These are phyloP conservation scores for Calcarisporium arbuscula DNA, from an alignment of 2,329 filamentous ascomycete species.

Conservation along the genomic window DNA sequence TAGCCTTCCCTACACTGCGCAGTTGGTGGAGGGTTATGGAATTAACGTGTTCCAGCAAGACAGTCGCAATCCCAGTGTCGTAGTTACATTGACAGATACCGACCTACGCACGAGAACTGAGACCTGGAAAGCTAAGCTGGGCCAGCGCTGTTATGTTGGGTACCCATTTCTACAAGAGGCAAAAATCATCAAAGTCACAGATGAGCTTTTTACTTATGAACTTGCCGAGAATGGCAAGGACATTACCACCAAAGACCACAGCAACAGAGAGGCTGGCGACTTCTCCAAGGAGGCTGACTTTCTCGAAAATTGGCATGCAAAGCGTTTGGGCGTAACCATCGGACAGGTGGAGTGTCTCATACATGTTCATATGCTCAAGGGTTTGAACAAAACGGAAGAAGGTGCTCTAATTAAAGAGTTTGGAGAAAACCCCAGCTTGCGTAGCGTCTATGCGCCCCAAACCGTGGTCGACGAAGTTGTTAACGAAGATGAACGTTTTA, in stretches of 20 bases:
- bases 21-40: slow-evolving; percentile 66
- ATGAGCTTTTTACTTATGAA: slow-evolving; percentile 87
- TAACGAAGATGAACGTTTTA: slow-evolving; percentile 87
- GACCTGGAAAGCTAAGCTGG: slow-evolving; percentile 71
- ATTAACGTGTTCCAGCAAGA: slow-evolving; percentile 95
- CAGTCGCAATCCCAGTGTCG: slow-evolving; percentile 93
- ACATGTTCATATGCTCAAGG: slow-evolving; percentile 90
- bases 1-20: slow-evolving; percentile 75
- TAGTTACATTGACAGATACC: slow-evolving; percentile 74
- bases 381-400: slow-evolving; percentile 81
- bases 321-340: slow-evolving; percentile 80
- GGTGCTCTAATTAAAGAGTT: slow-evolving; percentile 93
- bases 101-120: slow-evolving; percentile 65
- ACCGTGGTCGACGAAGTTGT: slow-evolving; percentile 83
- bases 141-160: slow-evolving; percentile 80
- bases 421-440: slow-evolving; percentile 74
- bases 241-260: slow-evolving; percentile 64
- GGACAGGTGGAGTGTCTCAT: slow-evolving; percentile 83
- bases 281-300: slow-evolving; percentile 79
- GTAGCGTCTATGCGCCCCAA: slow-evolving; percentile 87
- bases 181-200: slow-evolving; percentile 80
- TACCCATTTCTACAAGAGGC: slow-evolving; percentile 96
- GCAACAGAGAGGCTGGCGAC: slow-evolving; percentile 68
- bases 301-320: slow-evolving; percentile 84
- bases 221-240: slow-evolving; percentile 60